Percentiles rank a stretch among this genome's conserved stretches.
Conservation (phyloP, 2,329 filamentous ascomycete genomes). For the Talaromyces rugulosus region DNA sequence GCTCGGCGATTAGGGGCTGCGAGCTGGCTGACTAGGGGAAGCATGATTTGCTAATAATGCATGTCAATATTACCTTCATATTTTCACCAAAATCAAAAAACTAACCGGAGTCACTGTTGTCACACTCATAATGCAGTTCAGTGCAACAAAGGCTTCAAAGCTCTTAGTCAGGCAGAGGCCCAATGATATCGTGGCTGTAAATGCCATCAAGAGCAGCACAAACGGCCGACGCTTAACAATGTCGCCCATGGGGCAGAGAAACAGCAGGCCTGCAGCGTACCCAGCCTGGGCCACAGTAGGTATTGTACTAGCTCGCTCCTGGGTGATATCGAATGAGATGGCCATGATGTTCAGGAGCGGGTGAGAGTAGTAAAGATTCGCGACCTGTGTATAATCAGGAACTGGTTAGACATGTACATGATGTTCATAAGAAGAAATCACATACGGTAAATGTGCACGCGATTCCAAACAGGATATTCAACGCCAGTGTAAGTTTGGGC, state of each 20-base stretch:
- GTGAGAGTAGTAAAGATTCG: slow-evolving; percentile 78
- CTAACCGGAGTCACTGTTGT: slow-evolving; percentile 68
- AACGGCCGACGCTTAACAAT: slow-evolving; percentile 63
- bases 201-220: slow-evolving; percentile 61
- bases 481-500: slow-evolving; percentile 61
- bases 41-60: slow-evolving; percentile 58
- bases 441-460: slow-evolving; percentile 40
- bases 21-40: slow-evolving; percentile 74
- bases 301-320: slow-evolving; percentile 63
- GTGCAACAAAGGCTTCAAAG: slow-evolving; percentile 61
- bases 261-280: slow-evolving; percentile 68
- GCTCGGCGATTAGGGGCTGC: slow-evolving; percentile 66
- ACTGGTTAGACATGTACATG: not conserved
- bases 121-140: slow-evolving; percentile 71
- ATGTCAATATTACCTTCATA: slow-evolving; percentile 57
- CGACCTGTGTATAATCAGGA: slow-evolving; percentile 55
- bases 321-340: slow-evolving; percentile 63
- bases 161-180: slow-evolving; percentile 65
- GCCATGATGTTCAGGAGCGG: slow-evolving; percentile 75
- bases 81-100: not conserved
- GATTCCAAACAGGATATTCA: slow-evolving; percentile 65
- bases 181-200: slow-evolving; percentile 65
- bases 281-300: slow-evolving; percentile 76
- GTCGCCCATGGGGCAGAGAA: slow-evolving; percentile 74
- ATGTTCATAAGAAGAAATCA: not conserved